Conservation (phyloP, 768 basidiomycete genomes). For the Hypholoma sublateritium region DNA sequence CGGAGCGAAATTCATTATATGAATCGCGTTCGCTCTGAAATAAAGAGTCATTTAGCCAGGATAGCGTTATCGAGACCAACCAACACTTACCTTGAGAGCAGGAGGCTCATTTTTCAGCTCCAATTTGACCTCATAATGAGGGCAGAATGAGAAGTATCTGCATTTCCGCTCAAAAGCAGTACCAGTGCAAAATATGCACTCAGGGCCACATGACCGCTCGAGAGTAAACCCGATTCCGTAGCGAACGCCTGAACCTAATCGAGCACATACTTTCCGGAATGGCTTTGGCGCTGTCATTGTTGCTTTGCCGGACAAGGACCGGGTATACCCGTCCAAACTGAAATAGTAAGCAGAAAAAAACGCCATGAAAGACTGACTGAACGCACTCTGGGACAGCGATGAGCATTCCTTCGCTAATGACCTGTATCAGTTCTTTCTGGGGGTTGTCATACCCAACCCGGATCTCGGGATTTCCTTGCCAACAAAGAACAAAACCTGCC, state of each 20-base stretch:
- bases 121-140: conserved; percentile 75
- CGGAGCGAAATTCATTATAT: conserved; percentile 85
- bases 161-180: conserved; percentile 74
- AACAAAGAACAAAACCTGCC: conserved; percentile 85
- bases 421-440: conserved; percentile 79
- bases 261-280: conserved; percentile 76
- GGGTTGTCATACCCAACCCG: conserved; percentile 69
- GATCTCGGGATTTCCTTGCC: conserved; percentile 74
- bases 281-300: conserved; percentile 24
- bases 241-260: conserved; percentile 79
- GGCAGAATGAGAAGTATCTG: conserved; percentile 74
- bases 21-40: conserved; percentile 61
- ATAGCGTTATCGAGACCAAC: conserved; percentile 7
- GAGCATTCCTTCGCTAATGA: conserved; percentile 75
- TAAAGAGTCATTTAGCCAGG: background rate
- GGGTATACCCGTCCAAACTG: conserved; percentile 22
- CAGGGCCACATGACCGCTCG: conserved; percentile 77
- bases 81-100: conserved; percentile 40
- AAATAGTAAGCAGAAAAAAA: background rate
- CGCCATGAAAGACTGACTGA: background rate
- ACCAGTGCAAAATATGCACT: conserved; percentile 63
- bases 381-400: conserved; percentile 86
- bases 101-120: conserved; percentile 47
- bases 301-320: conserved; percentile 3
- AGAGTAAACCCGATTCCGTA: conserved; percentile 84